Percentiles rank a stretch among this genome's conserved stretches.
phyloP scores from a whole-genome alignment of 2,329 filamentous ascomycete genomes.

The Rachicladosporium sp. region DNA sequence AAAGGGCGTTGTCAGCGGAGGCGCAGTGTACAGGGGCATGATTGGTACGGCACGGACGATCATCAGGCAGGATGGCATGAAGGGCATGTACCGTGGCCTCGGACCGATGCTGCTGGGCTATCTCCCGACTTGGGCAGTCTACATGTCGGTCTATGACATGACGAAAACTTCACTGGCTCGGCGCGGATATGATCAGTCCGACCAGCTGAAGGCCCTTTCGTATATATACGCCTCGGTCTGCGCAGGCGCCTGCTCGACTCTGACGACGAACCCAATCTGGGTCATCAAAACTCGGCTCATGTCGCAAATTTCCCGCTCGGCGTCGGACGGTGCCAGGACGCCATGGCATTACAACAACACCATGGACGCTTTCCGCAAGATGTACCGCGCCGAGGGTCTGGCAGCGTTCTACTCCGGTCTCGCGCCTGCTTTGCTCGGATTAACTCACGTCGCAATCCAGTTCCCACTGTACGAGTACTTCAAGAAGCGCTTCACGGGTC shows the following conservation, averaged over 20 bases:
- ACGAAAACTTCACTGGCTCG: constrained; percentile 63
- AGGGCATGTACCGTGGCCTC: constrained; percentile 83
- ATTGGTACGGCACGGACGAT: constrained; percentile 77
- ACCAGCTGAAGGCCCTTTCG: constrained; percentile 58
- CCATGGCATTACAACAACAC: constrained; percentile 89
- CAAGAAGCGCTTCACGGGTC: constrained; percentile 79
- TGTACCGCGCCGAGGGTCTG: constrained; percentile 85
- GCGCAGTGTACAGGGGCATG: constrained; percentile 66
- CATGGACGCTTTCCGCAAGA: constrained; percentile 82
- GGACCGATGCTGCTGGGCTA: constrained; percentile 96
- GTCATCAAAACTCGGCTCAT: constrained; percentile 97
- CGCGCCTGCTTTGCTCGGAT: constrained; percentile 77
- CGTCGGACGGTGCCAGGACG: constrained; percentile 44
- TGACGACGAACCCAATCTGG: constrained; percentile 97
- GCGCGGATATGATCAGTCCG: constrained; percentile 25
- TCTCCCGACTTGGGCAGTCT: constrained; percentile 94
- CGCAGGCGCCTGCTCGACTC: constrained; percentile 82
- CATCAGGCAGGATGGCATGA: constrained; percentile 74
- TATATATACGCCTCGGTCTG: constrained; percentile 83
- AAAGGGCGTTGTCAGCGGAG: constrained; percentile 27
- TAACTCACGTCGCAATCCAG: constrained; percentile 93
- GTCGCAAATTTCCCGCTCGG: constrained; percentile 64
- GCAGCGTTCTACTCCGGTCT: constrained; percentile 90
- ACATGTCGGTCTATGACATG: constrained; percentile 91
- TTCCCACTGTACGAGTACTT: constrained; percentile 93